Evolutionary conservation across 108 stramenopile genomes (phyloP).

Genomic region (Skeletonema marinoi): DNA sequence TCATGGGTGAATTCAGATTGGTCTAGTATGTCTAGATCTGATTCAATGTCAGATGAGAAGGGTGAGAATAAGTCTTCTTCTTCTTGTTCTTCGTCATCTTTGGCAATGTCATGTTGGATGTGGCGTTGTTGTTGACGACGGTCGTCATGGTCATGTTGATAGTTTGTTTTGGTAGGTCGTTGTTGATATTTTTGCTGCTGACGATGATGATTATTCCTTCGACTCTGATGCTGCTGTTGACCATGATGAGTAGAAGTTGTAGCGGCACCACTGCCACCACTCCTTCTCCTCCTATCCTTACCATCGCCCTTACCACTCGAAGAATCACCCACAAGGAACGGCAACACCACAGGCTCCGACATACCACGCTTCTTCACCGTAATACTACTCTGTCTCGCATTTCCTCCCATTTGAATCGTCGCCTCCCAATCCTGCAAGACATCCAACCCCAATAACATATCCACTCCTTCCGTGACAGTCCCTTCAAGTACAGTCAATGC

Average conservation of each 20-base stretch:
- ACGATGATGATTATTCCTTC: background rate
- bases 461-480: constrained; percentile 54
- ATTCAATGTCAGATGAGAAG: constrained; percentile 41
- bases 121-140: background rate
- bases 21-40: constrained; percentile 47
- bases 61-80: constrained; percentile 38
- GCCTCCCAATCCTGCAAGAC: constrained; percentile 56
- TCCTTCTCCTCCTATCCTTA: background rate
- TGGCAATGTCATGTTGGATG: background rate
- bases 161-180: constrained; percentile 1
- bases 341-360: background rate
- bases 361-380: background rate
- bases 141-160: background rate
- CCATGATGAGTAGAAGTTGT: no score
- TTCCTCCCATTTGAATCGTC: constrained; percentile 35
- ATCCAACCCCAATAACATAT: constrained; percentile 43
- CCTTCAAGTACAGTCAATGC: constrained; percentile 59
- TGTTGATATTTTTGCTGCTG: background rate
- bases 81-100: constrained; percentile 12
- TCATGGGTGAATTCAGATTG: constrained; percentile 22
- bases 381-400: background rate
- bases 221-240: background rate
- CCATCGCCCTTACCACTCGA: background rate
- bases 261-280: background rate
- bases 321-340: background rate